Conservation (phyloP, 2,329 filamentous ascomycete species). For the Verticillium longisporum region DNA sequence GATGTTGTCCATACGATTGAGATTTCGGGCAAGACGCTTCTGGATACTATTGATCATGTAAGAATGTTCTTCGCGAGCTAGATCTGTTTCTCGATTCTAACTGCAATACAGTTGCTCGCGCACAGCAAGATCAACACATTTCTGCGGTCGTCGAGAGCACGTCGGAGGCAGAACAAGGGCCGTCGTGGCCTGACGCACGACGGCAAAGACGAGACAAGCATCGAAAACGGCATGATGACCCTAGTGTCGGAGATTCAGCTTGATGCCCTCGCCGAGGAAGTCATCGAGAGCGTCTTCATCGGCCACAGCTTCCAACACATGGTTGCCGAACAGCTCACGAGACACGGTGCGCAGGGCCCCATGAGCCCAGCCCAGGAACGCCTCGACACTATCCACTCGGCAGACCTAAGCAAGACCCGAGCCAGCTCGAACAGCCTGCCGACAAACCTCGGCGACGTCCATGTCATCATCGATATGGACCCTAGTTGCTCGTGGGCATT, state of each 20-base stretch:
- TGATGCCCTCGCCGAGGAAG: conserved; percentile 26
- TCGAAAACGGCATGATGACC: conserved; percentile 18
- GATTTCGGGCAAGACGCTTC: conserved; percentile 38
- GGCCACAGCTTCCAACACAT: conserved; percentile 27
- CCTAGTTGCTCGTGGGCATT: conserved; percentile 41
- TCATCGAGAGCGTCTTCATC: conserved; percentile 30
- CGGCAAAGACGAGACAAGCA: conserved; percentile 5
- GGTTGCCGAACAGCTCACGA: conserved; percentile 19
- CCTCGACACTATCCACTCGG: conserved; percentile 10
- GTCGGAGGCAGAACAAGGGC: conserved; percentile 12
- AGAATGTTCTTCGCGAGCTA: not conserved
- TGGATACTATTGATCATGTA: conserved; percentile 43
- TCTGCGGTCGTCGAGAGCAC: conserved; percentile 8
- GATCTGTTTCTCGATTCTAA: not conserved
- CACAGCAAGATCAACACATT: conserved; percentile 44
- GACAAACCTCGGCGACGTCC: conserved; percentile 13
- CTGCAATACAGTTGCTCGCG: conserved; percentile 27
- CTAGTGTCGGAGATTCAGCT: conserved; percentile 24
- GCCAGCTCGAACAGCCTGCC: conserved; percentile 7
- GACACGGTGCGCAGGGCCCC: conserved; percentile 18
- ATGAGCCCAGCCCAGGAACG: conserved; percentile 10
- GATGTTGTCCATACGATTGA: conserved; percentile 40
- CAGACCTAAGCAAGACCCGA: conserved; percentile 4
- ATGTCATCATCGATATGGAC: conserved; percentile 44
- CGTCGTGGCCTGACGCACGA: conserved; percentile 4